Percentiles rank a stretch among this genome's conserved stretches.
phyloP scores from a whole-genome alignment of 768 basidiomycete species.

The Termitomyces sp. region DNA sequence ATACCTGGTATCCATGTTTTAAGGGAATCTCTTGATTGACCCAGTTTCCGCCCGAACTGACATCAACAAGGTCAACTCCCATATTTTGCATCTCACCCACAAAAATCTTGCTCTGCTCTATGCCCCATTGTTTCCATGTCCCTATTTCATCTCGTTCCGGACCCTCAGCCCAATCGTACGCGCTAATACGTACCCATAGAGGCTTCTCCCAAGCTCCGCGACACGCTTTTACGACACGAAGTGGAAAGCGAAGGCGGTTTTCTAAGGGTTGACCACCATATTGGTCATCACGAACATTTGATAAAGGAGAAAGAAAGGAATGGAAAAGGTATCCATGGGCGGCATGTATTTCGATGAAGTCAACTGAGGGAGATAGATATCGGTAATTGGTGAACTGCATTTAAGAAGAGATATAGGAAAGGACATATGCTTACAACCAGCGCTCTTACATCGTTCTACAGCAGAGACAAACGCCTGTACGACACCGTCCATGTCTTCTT shows the following conservation, averaged over 20 bases:
- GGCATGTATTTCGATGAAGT: constrained; percentile 68
- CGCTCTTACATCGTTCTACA: constrained; percentile 46
- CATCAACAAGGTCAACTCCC: constrained; percentile 77
- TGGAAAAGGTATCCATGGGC: constrained; percentile 72
- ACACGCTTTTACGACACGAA: constrained; percentile 48
- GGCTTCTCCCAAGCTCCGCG: constrained; percentile 65
- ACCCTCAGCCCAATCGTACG: constrained; percentile 59
- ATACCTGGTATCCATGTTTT: constrained; percentile 58
- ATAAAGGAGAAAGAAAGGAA: constrained; percentile 68
- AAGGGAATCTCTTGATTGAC: constrained; percentile 50
- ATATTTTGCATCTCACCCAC: constrained; percentile 49
- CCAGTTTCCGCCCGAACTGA: constrained; percentile 65
- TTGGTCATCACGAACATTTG: constrained; percentile 63
- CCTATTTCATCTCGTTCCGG: constrained; percentile 52
- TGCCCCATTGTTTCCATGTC: constrained; percentile 66
- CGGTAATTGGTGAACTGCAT: background rate
- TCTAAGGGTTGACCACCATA: constrained; percentile 69
- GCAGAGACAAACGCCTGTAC: constrained; percentile 58
- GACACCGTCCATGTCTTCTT: constrained; percentile 48
- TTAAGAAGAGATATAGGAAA: background rate
- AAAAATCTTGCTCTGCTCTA: constrained; percentile 67
- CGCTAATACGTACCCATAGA: constrained; percentile 68
- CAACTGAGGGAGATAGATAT: constrained; percentile 32
- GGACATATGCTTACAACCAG: constrained; percentile 47
- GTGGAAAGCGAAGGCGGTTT: constrained; percentile 66